phyloP scores from a whole-genome alignment of 768 basidiomycete species.

The button mushroom (Agaricus bisporus) region DNA sequence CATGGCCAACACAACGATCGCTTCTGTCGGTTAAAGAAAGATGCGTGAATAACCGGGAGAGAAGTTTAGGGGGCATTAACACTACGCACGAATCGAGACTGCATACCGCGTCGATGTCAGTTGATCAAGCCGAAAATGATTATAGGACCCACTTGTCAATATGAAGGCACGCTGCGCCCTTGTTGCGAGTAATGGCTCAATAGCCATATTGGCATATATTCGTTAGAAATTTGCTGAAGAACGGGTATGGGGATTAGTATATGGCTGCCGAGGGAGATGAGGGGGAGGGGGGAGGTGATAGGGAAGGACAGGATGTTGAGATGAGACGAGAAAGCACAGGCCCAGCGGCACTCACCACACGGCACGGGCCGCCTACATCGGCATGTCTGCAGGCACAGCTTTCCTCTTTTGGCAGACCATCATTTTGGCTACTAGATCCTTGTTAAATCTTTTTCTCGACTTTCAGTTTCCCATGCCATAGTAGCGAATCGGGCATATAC shows the following conservation, averaged over 20 bases:
- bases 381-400: not conserved
- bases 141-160: conserved; percentile 48
- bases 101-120: conserved; percentile 11
- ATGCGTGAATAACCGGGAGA: too few species aligned
- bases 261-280: not conserved
- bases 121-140: not conserved
- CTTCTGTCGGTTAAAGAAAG: conserved; percentile 41
- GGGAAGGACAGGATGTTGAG: not conserved
- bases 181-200: conserved; percentile 68
- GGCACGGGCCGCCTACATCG: too few species aligned
- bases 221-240: too few species aligned
- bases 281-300: not conserved
- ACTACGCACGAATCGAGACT: conserved; percentile 58
- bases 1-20: conserved; percentile 67
- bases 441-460: too few species aligned
- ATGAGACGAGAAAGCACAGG: conserved; percentile 7
- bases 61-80: not conserved
- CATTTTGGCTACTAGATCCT: too few species aligned
- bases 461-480: too few species aligned
- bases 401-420: conserved; percentile 1
- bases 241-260: not conserved
- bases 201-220: conserved; percentile 43
- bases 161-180: conserved; percentile 70
- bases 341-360: not conserved
- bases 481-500: too few species aligned